A percentile compares a stretch with the other conserved stretches of the same genome.
phyloP scores from a whole-genome alignment of 2,329 filamentous ascomycete genomes.

The Colletotrichum simmondsii region DNA sequence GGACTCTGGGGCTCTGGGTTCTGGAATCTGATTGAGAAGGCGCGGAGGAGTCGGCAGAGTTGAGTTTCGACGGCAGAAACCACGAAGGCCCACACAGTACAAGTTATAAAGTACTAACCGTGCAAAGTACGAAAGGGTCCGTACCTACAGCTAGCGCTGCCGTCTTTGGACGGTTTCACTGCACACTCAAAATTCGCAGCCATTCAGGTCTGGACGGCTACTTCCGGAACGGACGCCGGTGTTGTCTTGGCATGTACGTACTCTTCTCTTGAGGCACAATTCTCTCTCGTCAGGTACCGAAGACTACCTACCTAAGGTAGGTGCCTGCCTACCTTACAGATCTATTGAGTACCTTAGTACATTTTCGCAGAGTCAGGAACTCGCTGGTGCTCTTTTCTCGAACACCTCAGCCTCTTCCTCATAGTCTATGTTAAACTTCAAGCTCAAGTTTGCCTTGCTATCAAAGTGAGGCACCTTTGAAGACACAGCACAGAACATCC shows the following conservation, averaged over 20 bases:
- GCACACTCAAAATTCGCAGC: not conserved
- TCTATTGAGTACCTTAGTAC: too few species aligned
- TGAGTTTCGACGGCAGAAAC: not conserved
- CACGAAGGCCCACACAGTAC: not conserved
- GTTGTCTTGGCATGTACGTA: not conserved
- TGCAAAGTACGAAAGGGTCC: too few species aligned
- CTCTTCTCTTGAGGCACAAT: too few species aligned
- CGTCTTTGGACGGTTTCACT: slow-evolving; percentile 25
- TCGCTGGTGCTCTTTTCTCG: not conserved
- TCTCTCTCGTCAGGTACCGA: not conserved
- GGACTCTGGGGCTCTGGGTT: not conserved
- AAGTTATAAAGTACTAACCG: too few species aligned
- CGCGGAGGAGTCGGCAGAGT: slow-evolving; percentile 4
- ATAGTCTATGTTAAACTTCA: not conserved
- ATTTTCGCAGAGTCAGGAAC: too few species aligned
- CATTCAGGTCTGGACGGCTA: not conserved
- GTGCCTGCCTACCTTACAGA: not conserved
- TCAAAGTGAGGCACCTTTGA: not conserved
- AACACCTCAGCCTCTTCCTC: not conserved
- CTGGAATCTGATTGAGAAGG: slow-evolving; percentile 14
- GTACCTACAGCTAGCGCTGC: not conserved
- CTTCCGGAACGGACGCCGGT: not conserved
- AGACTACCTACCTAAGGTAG: too few species aligned
- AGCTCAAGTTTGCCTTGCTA: not conserved
- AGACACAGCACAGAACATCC: not conserved